Evolutionary conservation across 768 basidiomycete species (phyloP), one percentile per base, ranked within the genome.

Genomic region (Thelephora aurantiotincta): DNA sequence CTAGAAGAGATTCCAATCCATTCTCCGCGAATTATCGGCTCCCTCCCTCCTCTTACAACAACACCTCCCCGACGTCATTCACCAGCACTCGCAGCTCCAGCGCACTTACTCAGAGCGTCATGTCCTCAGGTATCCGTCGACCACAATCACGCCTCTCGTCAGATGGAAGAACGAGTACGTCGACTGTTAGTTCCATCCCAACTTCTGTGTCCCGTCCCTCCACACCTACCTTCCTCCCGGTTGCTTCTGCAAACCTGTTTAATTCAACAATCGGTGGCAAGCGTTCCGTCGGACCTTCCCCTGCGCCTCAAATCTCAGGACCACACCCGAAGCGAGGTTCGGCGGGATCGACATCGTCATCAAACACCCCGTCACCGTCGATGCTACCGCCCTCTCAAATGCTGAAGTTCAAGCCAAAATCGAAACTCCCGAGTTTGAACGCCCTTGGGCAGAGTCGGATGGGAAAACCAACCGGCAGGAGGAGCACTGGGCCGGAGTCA

Each of bases 181-280:
- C 71, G 23, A 74, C 71, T 23, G 62, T 72, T 16, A 78, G 75
- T 52, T 75, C 80, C 11, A 74, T 84, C 44, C 71, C 78, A 9
- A 78, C 81, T 3, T 74, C 82, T 14, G 65, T 71, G 4, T 83
- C 82, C 35, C 77, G 85, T 2, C 85, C 85, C 7, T 61, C 79
- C 18, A 84, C 85, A 19, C 85, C 85, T 7, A 85, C 83, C 14
- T 80, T 82, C 55, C 68, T 88, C 20, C 84, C 84, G n/a, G 53
- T 85, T 26, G 80, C 84, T 2, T 70, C 75, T 20, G 63, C 68
- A 22, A 65, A 73, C 35, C 50, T 75, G 19, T 74, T 77, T 50
- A 57, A 66, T 30, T 70, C 69, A 9, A 58, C 59, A 11, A 60
- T 63, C 26, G 72, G 73, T 2, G 56, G 75, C 49, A 86, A 83